A percentile compares a stretch with the other conserved stretches of the same genome.
Conservation (phyloP, 1,284 basidiomycete species). For the Malassezia dermatis region DNA sequence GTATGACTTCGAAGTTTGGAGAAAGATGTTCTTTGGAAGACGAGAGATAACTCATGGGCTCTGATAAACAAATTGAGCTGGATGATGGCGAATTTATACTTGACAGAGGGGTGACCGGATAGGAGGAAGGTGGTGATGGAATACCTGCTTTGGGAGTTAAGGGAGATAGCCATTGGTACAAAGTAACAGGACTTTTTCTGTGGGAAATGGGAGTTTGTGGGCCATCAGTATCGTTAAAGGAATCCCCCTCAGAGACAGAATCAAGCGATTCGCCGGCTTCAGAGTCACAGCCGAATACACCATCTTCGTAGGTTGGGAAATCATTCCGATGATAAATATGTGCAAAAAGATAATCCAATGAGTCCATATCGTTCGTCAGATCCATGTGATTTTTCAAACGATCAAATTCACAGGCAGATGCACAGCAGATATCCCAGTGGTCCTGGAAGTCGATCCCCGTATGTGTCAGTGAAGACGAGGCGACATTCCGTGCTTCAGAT, state of each 20-base stretch:
- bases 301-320: neutral
- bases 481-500: neutral
- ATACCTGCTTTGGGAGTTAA: neutral
- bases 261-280: neutral
- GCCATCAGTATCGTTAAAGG: neutral
- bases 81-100: neutral
- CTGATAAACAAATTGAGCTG: neutral
- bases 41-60: no score
- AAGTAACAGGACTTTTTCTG: neutral
- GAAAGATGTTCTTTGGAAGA: neutral
- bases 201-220: neutral
- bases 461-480: neutral
- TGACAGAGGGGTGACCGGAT: neutral
- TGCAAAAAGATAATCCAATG: neutral
- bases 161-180: neutral
- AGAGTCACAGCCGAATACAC: neutral
- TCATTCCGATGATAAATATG: neutral
- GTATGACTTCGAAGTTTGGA: neutral
- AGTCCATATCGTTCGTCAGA: neutral
- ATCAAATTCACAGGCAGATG: slow-evolving; percentile 10
- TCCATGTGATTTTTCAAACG: neutral
- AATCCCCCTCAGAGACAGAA: neutral
- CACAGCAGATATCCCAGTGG: slow-evolving; percentile 1
- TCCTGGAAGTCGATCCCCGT: neutral
- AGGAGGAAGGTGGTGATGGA: neutral